Percentiles rank a stretch among this genome's conserved stretches.
Evolutionary conservation across 169 alveolate species (phyloP).

Genomic region (Cryptosporidium ubiquitum): DNA sequence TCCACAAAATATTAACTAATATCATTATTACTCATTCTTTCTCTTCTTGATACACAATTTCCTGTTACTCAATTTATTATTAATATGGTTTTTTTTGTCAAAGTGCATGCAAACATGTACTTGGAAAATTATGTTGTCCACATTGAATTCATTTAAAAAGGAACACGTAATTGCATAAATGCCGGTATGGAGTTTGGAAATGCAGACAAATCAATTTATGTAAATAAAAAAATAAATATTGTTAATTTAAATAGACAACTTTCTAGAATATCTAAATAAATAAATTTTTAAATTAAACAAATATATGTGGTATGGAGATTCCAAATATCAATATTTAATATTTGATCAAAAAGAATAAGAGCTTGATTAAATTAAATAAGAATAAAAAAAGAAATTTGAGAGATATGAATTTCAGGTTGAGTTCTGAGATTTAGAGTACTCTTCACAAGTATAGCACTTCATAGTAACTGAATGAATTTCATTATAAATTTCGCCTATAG

Average conservation of each 20-base stretch:
- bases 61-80: too few species aligned
- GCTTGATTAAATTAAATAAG: not conserved
- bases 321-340: too few species aligned
- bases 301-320: too few species aligned
- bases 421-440: conserved; percentile 59
- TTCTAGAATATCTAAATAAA: not conserved
- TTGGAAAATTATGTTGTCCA: not conserved
- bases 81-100: too few species aligned
- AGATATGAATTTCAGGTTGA: not conserved
- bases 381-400: not conserved
- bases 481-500: conserved; percentile 83
- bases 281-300: too few species aligned
- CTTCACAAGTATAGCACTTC: conserved; percentile 87
- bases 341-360: not conserved
- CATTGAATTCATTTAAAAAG: not conserved
- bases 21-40: too few species aligned
- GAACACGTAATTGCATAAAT: conserved; percentile 1
- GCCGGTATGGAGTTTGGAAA: not conserved
- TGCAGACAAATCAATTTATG: not conserved
- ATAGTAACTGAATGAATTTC: conserved; percentile 85
- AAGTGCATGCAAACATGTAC: not conserved
- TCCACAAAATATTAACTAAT: too few species aligned
- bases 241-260: too few species aligned
- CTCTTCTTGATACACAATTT: too few species aligned
- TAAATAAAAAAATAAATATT: too few species aligned